Conservation (phyloP, 768 basidiomycete species). For the Tylopilus balloui region DNA sequence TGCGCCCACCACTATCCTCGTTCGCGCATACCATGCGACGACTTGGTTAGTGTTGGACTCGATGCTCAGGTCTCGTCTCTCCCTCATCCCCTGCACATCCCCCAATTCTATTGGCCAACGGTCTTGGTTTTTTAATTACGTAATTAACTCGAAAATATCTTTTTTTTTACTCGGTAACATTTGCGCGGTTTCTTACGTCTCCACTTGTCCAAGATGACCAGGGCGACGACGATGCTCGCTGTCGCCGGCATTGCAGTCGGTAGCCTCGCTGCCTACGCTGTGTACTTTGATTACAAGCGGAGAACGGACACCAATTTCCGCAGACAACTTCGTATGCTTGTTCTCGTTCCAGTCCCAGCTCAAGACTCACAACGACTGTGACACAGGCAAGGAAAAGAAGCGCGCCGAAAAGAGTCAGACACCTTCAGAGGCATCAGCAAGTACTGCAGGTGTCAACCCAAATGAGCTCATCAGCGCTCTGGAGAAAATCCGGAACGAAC, state of each 20-base stretch:
- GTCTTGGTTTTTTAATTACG: slow-evolving; percentile 15
- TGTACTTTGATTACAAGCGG: slow-evolving; percentile 93
- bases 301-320: slow-evolving; percentile 85
- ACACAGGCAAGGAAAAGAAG: slow-evolving; percentile 87
- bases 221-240: slow-evolving; percentile 38
- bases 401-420: slow-evolving; percentile 68
- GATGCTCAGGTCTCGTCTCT: too few relatives aligned
- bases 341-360: background rate
- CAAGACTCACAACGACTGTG: background rate
- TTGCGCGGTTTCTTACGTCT: too few relatives aligned
- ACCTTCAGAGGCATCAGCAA: slow-evolving; percentile 32
- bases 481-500: slow-evolving; percentile 64
- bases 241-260: slow-evolving; percentile 48
- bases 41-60: too few relatives aligned
- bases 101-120: too few relatives aligned
- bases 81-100: too few relatives aligned
- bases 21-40: too few relatives aligned
- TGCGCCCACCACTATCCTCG: background rate
- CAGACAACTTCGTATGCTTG: slow-evolving; percentile 73
- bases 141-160: slow-evolving; percentile 18
- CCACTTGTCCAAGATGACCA: slow-evolving; percentile 21
- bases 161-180: slow-evolving; percentile 5
- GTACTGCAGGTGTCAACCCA: slow-evolving; percentile 33
- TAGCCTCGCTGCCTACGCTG: slow-evolving; percentile 69
- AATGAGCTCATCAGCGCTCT: slow-evolving; percentile 62